Percentiles rank a stretch among this genome's conserved stretches.
phyloP scores from a whole-genome alignment of 257 asterid species.

The Thymus mandschuricus region DNA sequence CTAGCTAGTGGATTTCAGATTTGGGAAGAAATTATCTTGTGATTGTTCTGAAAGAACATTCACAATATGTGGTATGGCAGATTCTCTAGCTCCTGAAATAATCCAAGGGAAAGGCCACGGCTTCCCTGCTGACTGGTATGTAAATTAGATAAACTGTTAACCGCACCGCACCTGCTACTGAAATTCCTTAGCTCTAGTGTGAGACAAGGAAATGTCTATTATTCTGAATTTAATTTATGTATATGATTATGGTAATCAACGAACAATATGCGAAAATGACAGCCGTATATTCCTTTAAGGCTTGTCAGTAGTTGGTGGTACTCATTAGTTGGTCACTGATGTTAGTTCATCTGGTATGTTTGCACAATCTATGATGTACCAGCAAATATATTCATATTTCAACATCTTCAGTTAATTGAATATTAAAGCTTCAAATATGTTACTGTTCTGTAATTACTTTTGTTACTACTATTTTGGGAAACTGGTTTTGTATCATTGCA shows the following conservation, averaged over 20 bases:
- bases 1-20: slow-evolving; percentile 95
- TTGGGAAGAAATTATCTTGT: slow-evolving; percentile 70
- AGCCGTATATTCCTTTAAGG: slow-evolving; percentile 6
- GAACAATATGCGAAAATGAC: background rate
- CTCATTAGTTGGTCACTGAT: background rate
- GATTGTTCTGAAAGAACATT: slow-evolving; percentile 68
- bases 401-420: background rate
- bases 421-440: background rate
- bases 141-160: slow-evolving; percentile 29
- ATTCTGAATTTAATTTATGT: no score
- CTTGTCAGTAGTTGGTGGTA: background rate
- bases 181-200: background rate
- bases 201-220: background rate
- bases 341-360: background rate
- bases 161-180: slow-evolving; percentile 20
- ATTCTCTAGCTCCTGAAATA: slow-evolving; percentile 91
- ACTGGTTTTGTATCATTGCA: background rate
- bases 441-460: background rate
- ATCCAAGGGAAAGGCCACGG: slow-evolving; percentile 95
- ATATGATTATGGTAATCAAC: background rate
- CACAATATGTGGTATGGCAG: slow-evolving; percentile 87
- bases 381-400: background rate
- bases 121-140: slow-evolving; percentile 92
- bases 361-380: background rate
- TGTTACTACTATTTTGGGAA: background rate